phyloP scores from a whole-genome alignment of 1,139 yeast species.

The Candida sp. region DNA sequence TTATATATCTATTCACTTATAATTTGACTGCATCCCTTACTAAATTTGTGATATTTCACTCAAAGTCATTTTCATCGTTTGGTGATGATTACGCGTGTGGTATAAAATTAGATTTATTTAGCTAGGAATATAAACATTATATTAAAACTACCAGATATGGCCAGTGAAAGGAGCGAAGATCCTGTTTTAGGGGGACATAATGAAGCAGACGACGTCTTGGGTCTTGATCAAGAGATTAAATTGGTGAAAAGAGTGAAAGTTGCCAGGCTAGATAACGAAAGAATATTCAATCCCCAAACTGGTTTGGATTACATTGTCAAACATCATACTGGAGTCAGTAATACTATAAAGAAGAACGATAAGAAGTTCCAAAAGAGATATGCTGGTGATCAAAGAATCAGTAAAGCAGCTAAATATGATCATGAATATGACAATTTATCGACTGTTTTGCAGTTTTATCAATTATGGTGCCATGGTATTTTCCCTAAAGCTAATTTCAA shows the following conservation, averaged over 20 bases:
- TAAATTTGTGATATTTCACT: no score
- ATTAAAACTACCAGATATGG: neutral
- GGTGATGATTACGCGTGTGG: no score
- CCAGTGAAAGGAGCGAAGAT: neutral
- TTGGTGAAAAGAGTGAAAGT: conserved; percentile 27
- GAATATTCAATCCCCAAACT: conserved; percentile 38
- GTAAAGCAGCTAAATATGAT: conserved; percentile 19
- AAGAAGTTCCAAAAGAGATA: conserved; percentile 17
- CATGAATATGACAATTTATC: conserved; percentile 41
- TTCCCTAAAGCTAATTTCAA: conserved; percentile 76
- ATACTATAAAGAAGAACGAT: conserved; percentile 27
- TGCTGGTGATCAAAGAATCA: neutral
- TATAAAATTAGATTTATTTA: no score
- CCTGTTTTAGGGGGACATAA: neutral
- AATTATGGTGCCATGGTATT: conserved; percentile 80
- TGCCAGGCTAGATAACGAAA: conserved; percentile 48
- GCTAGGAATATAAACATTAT: no score
- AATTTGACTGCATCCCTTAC: no score
- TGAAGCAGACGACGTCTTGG: conserved; percentile 27
- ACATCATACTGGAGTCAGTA: conserved; percentile 31
- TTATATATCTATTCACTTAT: no score
- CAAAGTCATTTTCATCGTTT: no score
- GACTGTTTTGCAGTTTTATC: conserved; percentile 61
- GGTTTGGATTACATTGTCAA: conserved; percentile 48
- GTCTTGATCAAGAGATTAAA: conserved; percentile 39